A percentile compares a stretch with the other conserved stretches of the same genome.
Conservation (phyloP, 129 eudicot genomes). For the Chrysanthemum makinoi region DNA sequence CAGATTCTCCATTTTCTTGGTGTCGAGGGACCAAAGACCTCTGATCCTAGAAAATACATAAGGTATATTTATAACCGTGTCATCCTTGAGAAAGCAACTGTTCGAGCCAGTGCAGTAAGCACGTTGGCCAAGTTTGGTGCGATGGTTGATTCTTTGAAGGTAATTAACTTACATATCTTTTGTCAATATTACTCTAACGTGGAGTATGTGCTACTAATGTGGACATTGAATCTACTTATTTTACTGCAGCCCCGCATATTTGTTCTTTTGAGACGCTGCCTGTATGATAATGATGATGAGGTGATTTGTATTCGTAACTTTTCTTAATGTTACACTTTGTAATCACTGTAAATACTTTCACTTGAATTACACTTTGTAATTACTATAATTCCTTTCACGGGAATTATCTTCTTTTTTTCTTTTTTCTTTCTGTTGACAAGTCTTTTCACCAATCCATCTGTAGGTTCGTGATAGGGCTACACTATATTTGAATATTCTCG, state of each 20-base stretch:
- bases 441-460: conserved; percentile 2
- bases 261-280: conserved; percentile 80
- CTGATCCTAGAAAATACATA: conserved; percentile 92
- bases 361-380: too few relatives aligned
- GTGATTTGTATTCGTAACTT: conserved; percentile 38
- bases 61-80: conserved; percentile 91
- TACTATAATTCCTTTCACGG: too few relatives aligned
- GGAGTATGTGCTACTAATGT: conserved; percentile 9
- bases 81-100: conserved; percentile 96
- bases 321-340: too few relatives aligned
- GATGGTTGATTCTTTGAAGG: conserved; percentile 86
- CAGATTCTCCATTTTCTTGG: conserved; percentile 95
- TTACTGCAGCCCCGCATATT: conserved; percentile 90
- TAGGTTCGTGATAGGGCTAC: conserved; percentile 99
- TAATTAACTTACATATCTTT: conserved; percentile 26
- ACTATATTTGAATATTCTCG: conserved; percentile 71
- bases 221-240: conserved; percentile 3
- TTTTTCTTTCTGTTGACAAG: not conserved
- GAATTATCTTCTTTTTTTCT: too few relatives aligned
- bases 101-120: conserved; percentile 92
- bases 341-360: too few relatives aligned
- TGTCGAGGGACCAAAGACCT: conserved; percentile 92
- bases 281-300: conserved; percentile 95
- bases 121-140: conserved; percentile 97
- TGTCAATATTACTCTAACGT: not conserved